Base-by-base conservation (phyloP, 2,329 filamentous ascomycete species). In the Hymenoscyphus albidus region DNA sequence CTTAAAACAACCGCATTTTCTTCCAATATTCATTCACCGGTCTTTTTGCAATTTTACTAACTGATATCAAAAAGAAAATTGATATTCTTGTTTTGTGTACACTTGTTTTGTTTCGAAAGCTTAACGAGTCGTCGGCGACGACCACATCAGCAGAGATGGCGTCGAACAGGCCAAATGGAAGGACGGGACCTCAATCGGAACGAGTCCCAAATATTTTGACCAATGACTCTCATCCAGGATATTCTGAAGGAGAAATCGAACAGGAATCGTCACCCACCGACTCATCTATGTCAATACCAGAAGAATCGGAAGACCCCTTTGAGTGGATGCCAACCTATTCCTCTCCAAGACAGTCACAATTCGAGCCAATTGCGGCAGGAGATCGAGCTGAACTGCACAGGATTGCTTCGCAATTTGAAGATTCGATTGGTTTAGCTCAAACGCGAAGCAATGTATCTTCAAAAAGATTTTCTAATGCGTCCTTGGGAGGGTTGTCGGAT, bases 381-480 rank as follows among this genome's bases (percentile, higher is more conserved):
- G 73, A 74, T 60, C 65, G 70, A 54, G 70, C 67, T 32, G 64
- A 75, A 42, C 55, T 75, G 14, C 14, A 68, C 1, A 66, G 70
- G 38, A 70, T 75, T 57, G 74, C 73, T 13, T 72, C 72, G 4
- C 32, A 57, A 6, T 68, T 74, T 42, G 63, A 56, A 48, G 67
- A 65, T 0, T 67, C 68, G 5, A 44, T 61, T 9, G 60, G 62
- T 12, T 32, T 72, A 0, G 44, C 65, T 22, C 63, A 68, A 44
- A 67, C 67, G 9, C 54, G 61, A 7, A 70, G 66, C 6, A 39
- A 40, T 16, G 51, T 51, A n/a, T 62, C 61, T n/a, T 35, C 35
- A 35, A 35, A 35, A 35, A 35, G 35, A 35, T 35, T 35, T 10
- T 35, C 35, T 7, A 35, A 7, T 35, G 35, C 35, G 35, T 35